Evolutionary conservation across 2,329 filamentous ascomycete genomes (phyloP).

Genomic region (Microdochium paspali): DNA sequence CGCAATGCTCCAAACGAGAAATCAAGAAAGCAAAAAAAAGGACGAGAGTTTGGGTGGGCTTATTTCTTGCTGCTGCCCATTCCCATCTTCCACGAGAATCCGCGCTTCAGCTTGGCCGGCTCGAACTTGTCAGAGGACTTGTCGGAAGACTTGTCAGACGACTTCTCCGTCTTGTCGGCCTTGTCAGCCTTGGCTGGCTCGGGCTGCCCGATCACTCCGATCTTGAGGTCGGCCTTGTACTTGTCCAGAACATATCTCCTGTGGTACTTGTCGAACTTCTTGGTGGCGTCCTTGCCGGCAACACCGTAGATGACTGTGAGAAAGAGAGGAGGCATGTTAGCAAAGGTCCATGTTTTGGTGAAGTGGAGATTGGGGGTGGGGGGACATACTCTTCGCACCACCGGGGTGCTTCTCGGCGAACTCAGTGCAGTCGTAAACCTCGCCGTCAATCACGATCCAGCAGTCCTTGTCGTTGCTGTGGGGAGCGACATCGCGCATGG

Average conservation of each 20-base stretch:
- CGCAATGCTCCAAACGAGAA: no score
- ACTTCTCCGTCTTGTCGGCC: no score
- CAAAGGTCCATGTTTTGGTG: background rate
- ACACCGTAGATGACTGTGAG: conserved; percentile 6
- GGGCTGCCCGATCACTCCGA: conserved; percentile 2
- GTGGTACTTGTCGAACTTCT: conserved; percentile 13
- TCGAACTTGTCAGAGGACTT: no score
- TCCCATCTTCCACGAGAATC: conserved; percentile 2
- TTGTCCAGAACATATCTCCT: conserved; percentile 7
- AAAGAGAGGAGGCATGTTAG: background rate
- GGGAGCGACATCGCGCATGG: conserved; percentile 4
- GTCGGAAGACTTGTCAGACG: no score
- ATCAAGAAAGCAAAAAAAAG: no score
- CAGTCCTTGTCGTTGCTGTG: conserved; percentile 10
- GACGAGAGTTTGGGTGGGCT: no score
- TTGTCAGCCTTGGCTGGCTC: no score
- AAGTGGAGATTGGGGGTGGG: background rate
- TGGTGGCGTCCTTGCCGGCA: conserved; percentile 12
- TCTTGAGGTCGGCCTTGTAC: conserved; percentile 2
- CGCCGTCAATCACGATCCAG: conserved; percentile 14
- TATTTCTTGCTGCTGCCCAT: background rate
- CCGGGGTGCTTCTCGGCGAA: conserved; percentile 14
- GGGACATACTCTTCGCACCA: conserved; percentile 10
- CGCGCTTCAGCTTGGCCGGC: no score
- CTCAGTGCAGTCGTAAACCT: conserved; percentile 14